These are phyloP conservation scores for Trichoderma brevicompactum DNA, from an alignment of 2,329 filamentous ascomycete species.

Conservation along the genomic window DNA sequence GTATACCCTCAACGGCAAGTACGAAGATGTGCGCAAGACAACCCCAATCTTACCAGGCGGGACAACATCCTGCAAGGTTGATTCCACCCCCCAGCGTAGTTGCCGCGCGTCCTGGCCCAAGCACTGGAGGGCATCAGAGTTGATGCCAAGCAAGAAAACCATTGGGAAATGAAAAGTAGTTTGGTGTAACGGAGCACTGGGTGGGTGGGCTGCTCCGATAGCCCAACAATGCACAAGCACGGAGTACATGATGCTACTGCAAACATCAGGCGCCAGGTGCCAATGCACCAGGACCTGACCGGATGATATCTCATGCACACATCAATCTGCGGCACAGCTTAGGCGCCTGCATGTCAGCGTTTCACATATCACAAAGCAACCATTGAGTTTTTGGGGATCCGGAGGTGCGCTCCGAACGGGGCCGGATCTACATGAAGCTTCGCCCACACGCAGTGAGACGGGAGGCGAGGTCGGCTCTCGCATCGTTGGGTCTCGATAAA, in stretches of 20 bases:
- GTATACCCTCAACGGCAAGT: too few relatives aligned
- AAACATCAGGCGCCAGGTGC: constrained; percentile 15
- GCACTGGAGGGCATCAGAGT: neutral
- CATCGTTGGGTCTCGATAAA: constrained; percentile 1
- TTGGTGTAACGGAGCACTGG: neutral
- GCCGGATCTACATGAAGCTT: constrained; percentile 15
- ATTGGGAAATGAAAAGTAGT: neutral
- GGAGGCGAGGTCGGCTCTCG: neutral
- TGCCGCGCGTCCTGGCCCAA: neutral
- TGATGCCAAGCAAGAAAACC: neutral
- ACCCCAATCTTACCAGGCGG: too few relatives aligned
- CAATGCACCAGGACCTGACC: constrained; percentile 26
- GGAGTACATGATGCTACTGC: constrained; percentile 14
- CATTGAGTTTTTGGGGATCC: neutral
- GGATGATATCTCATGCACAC: neutral
- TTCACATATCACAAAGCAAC: neutral
- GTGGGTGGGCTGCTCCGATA: neutral
- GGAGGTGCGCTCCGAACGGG: constrained; percentile 11
- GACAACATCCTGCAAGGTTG: neutral
- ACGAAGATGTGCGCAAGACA: too few relatives aligned
- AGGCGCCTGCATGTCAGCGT: constrained; percentile 2
- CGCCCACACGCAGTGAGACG: neutral
- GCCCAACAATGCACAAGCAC: constrained; percentile 17
- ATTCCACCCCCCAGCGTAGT: neutral
- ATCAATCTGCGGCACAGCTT: neutral